Conservation (phyloP, 2,329 filamentous ascomycete species). For the Penicillium sp. region DNA sequence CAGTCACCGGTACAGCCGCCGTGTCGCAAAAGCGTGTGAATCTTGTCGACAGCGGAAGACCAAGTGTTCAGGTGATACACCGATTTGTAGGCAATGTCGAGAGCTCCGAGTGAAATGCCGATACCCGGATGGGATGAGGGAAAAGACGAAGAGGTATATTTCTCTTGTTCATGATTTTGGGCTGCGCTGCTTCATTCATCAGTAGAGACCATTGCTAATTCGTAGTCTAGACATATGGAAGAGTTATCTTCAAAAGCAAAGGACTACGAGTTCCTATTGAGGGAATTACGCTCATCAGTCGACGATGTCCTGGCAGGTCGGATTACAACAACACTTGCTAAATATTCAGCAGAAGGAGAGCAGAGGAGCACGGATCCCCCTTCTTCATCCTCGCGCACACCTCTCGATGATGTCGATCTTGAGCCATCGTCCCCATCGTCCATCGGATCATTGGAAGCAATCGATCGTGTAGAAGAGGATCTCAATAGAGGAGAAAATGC, state of each 20-base stretch:
- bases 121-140: conserved; percentile 39
- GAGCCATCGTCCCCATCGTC: conserved; percentile 28
- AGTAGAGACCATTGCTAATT: not conserved
- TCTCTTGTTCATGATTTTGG: not conserved
- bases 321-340: conserved; percentile 35
- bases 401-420: conserved; percentile 23
- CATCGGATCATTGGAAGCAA: conserved; percentile 42
- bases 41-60: conserved; percentile 40
- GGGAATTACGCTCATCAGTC: conserved; percentile 30
- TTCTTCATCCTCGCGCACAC: conserved; percentile 27
- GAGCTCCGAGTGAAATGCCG: conserved; percentile 34
- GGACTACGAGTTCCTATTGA: conserved; percentile 39
- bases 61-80: conserved; percentile 43
- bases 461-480: conserved; percentile 45
- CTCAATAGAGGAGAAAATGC: conserved; percentile 35
- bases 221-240: conserved; percentile 28
- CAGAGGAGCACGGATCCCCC: conserved; percentile 20
- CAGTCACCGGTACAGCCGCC: conserved; percentile 22
- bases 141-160: conserved; percentile 33
- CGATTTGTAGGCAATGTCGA: conserved; percentile 38
- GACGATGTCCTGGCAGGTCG: conserved; percentile 30
- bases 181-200: not conserved
- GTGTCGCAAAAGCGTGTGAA: conserved; percentile 38
- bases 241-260: conserved; percentile 27
- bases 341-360: conserved; percentile 25